Base-by-base conservation (phyloP, 495 filamentous ascomycete genomes). In the Aeminium ludgeri region DNA sequence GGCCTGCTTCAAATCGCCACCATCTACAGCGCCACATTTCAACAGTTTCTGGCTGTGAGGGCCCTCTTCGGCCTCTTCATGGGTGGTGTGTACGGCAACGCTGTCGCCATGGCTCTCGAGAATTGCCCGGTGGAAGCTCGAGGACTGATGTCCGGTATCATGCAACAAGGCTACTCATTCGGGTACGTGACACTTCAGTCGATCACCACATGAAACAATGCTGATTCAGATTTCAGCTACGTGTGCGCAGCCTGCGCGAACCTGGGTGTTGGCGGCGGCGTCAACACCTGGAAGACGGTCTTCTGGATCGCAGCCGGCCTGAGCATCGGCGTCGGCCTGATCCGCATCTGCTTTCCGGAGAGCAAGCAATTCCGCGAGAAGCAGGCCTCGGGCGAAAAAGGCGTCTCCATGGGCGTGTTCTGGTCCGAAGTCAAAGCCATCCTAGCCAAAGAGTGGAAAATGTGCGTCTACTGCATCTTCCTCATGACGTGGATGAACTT, bases 31-130 rank as follows among this genome's bases (percentile, higher is more conserved):
- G 38, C 43, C 0, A 82, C 72, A 0, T 85, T 80, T 54, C 52
- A 65, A 38, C 64, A 77, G 51, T 85, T 86, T 54, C 56, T 86
- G 27, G 78, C 69, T 23, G 80, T 84, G 1, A 57, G 78, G 16
- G 65, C 67, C 34, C 55, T 85, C 10, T 85, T 84, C 54, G 81
- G 81, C n/a, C 59, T 86, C 39, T 79, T 81, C 38, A 86, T 85
- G 80, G 81, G 81, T 17, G 81, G 81, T 35, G 72, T 86, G 12
- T 86, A 83, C 58, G 81, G 81, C 33, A 76, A 82, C 52, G 76
- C 80, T n/a, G 76, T 78, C 38, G 78, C 78, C 20, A 85, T 82
- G 78, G 80, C 78, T 0, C 59, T 86, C 20, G 81, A 86, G 48
- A 76, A 82, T 52, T 78, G 74, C 64, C 77, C 78, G 62, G 35